Evolutionary conservation across 2,329 filamentous ascomycete genomes (phyloP), one percentile per base, ranked within the genome.

Genomic region (Neofusicoccum sp.): DNA sequence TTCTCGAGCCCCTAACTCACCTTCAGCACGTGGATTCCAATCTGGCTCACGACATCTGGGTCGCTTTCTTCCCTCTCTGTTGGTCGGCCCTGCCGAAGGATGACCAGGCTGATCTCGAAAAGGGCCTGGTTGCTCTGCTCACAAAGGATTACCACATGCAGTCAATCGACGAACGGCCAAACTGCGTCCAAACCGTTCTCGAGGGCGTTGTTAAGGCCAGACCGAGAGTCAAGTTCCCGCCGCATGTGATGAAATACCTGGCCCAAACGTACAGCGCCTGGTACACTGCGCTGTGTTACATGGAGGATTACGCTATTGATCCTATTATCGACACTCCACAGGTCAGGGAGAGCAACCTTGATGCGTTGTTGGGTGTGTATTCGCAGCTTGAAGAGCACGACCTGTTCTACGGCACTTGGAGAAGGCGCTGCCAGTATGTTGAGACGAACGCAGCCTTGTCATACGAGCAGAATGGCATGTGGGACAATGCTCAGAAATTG

Each of bases 401-500:
- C 72, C 81, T 99, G 49, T 99, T 98, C 74, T 98, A 99, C 65
- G 95, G 95, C 7, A 96, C 93, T 0, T 99, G 95, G 95, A 87
- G 95, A 62, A 87, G 95, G 61, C 88, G 95, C 47, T 96, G 93
- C 73, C 91, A 96, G 66, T 99, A 96, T 70, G 89, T 99, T 5
- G 96, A 99, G 79, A 98, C 93, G 7, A 99, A 99, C 71, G 91
- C 95, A 12, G 95, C 93, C 1, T 80, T 99, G 6, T 99, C 95
- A 0, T 99, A 97, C 68, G 96, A 99, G 77, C 96, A 99, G 73
- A 96, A 96, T 68, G 95, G 95, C 49, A 96, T 98, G 85, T 99
- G 95, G 96, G 95, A 99, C 69, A 98, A 98, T 76, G 93, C 96
- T 1, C 96, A 99, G 77, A 90, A 90, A 70, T 89, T 97, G 79